phyloP scores from a whole-genome alignment of 768 basidiomycete genomes.

The Lyophyllum atratum region DNA sequence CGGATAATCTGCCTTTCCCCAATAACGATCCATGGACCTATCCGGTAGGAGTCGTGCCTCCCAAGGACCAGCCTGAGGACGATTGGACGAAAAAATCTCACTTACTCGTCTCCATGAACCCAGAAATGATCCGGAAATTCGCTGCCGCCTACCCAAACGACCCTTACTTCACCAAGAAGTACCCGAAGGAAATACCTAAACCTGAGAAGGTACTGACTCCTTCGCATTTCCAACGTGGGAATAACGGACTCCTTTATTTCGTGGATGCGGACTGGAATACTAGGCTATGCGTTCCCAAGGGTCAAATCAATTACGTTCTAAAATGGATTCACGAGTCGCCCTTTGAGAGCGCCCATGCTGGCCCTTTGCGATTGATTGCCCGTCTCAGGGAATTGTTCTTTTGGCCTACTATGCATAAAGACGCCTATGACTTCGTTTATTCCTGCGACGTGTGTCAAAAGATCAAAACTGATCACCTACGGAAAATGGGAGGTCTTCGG shows the following conservation, averaged over 20 bases:
- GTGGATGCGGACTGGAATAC: conserved; percentile 20
- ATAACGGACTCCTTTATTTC: conserved; percentile 12
- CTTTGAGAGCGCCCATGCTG: conserved; percentile 12
- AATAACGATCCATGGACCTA: no score
- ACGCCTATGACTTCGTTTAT: neutral
- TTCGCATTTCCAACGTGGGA: neutral
- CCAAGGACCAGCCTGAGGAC: conserved; percentile 2
- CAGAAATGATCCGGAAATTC: neutral
- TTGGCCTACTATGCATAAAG: neutral
- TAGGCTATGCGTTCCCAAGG: conserved; percentile 18
- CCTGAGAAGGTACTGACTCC: neutral
- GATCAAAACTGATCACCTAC: neutral
- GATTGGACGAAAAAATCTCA: conserved; percentile 17
- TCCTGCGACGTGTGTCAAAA: neutral
- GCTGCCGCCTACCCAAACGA: neutral
- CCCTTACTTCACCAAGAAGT: neutral
- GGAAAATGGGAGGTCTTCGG: neutral
- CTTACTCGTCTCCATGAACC: conserved; percentile 5
- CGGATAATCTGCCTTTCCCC: no score
- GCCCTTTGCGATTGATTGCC: neutral
- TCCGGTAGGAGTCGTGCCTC: no score
- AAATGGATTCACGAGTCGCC: conserved; percentile 19
- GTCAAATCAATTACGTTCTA: neutral
- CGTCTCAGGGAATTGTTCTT: conserved; percentile 8
- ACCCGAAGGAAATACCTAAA: neutral